A percentile compares a stretch with the other conserved stretches of the same genome.
phyloP scores from a whole-genome alignment of 441 rosid species.

The Adansonia gregorii region DNA sequence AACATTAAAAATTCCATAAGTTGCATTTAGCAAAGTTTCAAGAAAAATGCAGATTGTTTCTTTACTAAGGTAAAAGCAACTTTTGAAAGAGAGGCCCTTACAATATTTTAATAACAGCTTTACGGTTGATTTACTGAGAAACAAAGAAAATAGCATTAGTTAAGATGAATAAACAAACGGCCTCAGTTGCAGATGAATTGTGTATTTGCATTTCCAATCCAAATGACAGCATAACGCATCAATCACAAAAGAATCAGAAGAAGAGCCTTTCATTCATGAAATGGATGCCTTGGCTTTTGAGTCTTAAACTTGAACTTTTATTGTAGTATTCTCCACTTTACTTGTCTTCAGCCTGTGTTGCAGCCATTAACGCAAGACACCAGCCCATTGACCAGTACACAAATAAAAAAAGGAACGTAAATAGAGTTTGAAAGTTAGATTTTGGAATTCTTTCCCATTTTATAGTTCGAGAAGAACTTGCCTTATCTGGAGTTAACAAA shows the following conservation, averaged over 20 bases:
- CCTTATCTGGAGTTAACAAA: conserved; percentile 40
- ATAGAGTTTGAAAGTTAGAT: conserved; percentile 71
- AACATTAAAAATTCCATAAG: no score
- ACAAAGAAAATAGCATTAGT: conserved; percentile 29
- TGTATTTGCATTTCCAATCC: conserved; percentile 35
- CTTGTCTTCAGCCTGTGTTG: conserved; percentile 14
- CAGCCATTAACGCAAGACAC: conserved; percentile 21
- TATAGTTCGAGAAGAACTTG: conserved; percentile 36
- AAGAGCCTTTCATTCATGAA: conserved; percentile 28
- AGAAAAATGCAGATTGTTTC: no score
- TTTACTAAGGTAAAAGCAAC: no score
- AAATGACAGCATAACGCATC: conserved; percentile 30
- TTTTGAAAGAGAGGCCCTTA: no score
- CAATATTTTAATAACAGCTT: background rate
- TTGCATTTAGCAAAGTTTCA: no score
- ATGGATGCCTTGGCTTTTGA: conserved; percentile 10
- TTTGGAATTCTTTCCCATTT: conserved; percentile 46
- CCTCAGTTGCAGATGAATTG: conserved; percentile 48
- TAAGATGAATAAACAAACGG: conserved; percentile 40
- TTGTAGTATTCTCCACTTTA: conserved; percentile 13
- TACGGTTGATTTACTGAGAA: conserved; percentile 31
- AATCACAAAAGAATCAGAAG: conserved; percentile 27
- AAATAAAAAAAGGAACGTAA: conserved; percentile 74
- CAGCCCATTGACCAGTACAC: conserved; percentile 13
- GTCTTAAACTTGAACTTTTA: conserved; percentile 5